Conservation (phyloP, 768 basidiomycete species). For the Pulveroboletus sp. region DNA sequence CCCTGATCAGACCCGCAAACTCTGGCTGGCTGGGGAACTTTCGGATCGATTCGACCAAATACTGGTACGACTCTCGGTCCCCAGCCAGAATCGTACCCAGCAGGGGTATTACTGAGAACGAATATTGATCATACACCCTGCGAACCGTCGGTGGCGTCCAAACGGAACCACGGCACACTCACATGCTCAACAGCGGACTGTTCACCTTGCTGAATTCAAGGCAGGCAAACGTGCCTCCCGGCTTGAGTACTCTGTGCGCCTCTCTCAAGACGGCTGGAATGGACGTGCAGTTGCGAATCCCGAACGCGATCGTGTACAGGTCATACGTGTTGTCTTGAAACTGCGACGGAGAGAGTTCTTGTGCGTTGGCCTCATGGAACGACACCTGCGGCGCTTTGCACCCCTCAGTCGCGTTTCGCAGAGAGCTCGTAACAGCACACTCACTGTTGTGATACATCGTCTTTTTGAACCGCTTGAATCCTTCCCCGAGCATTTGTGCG, state of each 20-base stretch:
- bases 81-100: constrained; percentile 96
- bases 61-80: constrained; percentile 93
- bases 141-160: constrained; percentile 5
- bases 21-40: constrained; percentile 85
- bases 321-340: constrained; percentile 86
- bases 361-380: constrained; percentile 92
- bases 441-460: constrained; percentile 98
- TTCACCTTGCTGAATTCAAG: constrained; percentile 93
- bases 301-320: constrained; percentile 97
- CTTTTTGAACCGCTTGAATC: constrained; percentile 84
- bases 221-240: constrained; percentile 92
- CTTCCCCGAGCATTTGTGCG: constrained; percentile 91
- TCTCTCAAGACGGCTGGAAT: constrained; percentile 83
- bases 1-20: constrained; percentile 84
- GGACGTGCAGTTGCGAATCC: constrained; percentile 95
- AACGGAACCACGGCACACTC: constrained; percentile 32
- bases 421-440: constrained; percentile 22
- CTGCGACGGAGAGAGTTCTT: constrained; percentile 58
- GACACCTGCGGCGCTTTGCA: constrained; percentile 80
- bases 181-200: constrained; percentile 85
- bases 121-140: constrained; percentile 92
- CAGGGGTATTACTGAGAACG: constrained; percentile 91
- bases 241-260: constrained; percentile 91
- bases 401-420: constrained; percentile 1
- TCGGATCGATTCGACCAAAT: constrained; percentile 95